Evolutionary conservation across 2,329 filamentous ascomycete genomes (phyloP).

Genomic region (Neospermospora avenae): DNA sequence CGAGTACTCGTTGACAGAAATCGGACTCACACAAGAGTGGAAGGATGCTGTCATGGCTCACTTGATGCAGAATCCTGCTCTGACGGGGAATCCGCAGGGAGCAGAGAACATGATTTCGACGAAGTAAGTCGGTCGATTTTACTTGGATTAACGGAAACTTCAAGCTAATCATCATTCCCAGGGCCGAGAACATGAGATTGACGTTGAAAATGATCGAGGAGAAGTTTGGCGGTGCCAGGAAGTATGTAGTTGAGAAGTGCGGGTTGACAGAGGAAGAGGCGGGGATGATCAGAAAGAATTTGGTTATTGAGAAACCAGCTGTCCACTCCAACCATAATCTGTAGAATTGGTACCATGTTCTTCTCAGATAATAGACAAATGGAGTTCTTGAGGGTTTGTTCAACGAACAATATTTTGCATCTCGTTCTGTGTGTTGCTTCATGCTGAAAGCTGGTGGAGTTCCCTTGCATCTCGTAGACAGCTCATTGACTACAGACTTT

Average conservation of each 20-base stretch:
- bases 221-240: constrained; percentile 61
- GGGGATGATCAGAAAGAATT: constrained; percentile 47
- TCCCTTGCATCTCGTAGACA: no score
- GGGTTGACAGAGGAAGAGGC: constrained; percentile 55
- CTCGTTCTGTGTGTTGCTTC: no score
- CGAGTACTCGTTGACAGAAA: constrained; percentile 67
- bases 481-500: no score
- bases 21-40: constrained; percentile 51
- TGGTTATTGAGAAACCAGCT: constrained; percentile 38
- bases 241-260: constrained; percentile 58
- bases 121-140: constrained; percentile 27
- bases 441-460: no score
- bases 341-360: not conserved
- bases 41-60: constrained; percentile 49
- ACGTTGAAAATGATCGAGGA: constrained; percentile 52
- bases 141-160: not conserved
- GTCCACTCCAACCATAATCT: not conserved
- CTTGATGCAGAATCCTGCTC: constrained; percentile 48
- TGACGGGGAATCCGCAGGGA: constrained; percentile 39
- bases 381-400: no score
- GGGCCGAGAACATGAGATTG: constrained; percentile 49
- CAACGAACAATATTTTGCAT: no score
- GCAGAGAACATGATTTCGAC: constrained; percentile 43
- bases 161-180: constrained; percentile 13
- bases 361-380: no score